Conservation (phyloP, 257 asterid species). For the Solanum appendiculatum region DNA sequence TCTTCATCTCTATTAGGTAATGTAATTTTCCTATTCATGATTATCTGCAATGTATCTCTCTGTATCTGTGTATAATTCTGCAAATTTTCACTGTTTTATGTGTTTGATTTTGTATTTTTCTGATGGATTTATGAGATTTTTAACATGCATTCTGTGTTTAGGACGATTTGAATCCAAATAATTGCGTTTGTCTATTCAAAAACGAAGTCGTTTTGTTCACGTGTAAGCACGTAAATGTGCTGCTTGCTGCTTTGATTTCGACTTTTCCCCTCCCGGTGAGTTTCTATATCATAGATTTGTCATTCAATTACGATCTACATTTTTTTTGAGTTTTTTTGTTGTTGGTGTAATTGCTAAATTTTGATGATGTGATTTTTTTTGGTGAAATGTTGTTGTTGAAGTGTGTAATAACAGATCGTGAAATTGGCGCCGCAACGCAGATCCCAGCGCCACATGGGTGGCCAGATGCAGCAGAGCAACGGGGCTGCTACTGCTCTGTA, state of each 20-base stretch:
- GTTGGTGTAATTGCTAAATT: not conserved
- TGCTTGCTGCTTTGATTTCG: not conserved
- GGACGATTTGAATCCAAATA: not conserved
- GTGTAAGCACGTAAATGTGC: not conserved
- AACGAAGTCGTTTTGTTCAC: not conserved
- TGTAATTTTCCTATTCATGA: not conserved
- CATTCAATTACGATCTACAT: not conserved
- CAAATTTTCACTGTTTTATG: not conserved
- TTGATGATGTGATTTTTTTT: not conserved
- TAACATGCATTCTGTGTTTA: not conserved
- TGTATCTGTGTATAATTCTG: not conserved
- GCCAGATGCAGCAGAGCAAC: constrained; percentile 99
- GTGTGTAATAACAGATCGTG: constrained; percentile 55
- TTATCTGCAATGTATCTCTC: not conserved
- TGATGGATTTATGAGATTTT: not conserved
- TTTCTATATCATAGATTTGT: not conserved
- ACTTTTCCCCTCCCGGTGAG: not conserved
- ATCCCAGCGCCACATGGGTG: constrained; percentile 99
- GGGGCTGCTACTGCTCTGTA: constrained; percentile 87
- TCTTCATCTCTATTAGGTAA: not conserved
- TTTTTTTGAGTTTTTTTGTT: not conserved
- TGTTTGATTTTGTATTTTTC: not conserved
- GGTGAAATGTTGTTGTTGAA: constrained; percentile 6
- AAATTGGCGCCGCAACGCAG: constrained; percentile 99
- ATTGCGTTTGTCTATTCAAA: not conserved